These are phyloP conservation scores for Phlebopus sp. DNA, from an alignment of 1,284 basidiomycete genomes.

Conservation along the genomic window DNA sequence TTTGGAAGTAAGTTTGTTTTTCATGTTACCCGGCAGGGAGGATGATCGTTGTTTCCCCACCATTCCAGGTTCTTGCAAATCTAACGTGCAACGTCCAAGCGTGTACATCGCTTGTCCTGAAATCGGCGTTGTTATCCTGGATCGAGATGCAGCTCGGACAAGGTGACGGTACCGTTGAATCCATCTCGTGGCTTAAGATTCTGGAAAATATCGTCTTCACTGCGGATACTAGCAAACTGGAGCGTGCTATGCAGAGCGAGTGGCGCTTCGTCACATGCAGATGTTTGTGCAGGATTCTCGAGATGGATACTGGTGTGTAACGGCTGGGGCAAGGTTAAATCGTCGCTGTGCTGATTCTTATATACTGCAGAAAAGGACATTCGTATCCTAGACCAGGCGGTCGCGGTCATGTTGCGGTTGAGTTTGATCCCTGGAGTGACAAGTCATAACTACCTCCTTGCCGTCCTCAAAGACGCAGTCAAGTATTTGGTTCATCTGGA, in stretches of 20 bases:
- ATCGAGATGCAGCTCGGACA: conserved; percentile 66
- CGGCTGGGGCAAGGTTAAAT: conserved; percentile 10
- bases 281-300: conserved; percentile 46
- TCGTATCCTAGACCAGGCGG: conserved; percentile 30
- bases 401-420: conserved; percentile 41
- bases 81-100: conserved; percentile 67
- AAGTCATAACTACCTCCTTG: conserved; percentile 22
- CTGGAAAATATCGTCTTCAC: conserved; percentile 65
- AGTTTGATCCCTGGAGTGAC: conserved; percentile 34
- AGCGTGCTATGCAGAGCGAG: conserved; percentile 48
- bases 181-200: conserved; percentile 63
- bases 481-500: conserved; percentile 40
- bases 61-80: conserved; percentile 62
- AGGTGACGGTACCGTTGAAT: conserved; percentile 38
- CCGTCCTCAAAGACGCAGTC: conserved; percentile 36
- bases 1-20: conserved; percentile 52
- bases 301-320: conserved; percentile 28
- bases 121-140: conserved; percentile 73
- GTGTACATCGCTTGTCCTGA: conserved; percentile 63
- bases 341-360: conserved; percentile 20
- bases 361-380: conserved; percentile 21
- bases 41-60: conserved; percentile 4
- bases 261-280: conserved; percentile 55
- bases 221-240: conserved; percentile 46
- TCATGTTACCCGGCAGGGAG: neutral